Conservation (phyloP, 495 filamentous ascomycete genomes). For the Staphylotrichum longicolle region DNA sequence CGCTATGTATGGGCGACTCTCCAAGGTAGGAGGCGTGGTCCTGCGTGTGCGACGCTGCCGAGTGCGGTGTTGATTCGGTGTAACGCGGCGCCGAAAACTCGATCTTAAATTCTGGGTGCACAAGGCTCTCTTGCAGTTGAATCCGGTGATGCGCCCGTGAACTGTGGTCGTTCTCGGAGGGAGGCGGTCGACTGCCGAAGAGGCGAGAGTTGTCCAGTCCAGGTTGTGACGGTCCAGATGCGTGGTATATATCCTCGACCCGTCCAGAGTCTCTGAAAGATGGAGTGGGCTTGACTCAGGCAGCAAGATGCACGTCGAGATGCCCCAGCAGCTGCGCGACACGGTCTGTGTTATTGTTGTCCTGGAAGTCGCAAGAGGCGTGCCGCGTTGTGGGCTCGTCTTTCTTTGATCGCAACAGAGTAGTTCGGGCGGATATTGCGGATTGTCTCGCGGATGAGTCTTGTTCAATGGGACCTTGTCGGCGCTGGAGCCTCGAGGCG, state of each 20-base stretch:
- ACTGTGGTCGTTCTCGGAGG: background rate
- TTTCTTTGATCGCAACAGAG: background rate
- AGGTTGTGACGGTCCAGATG: background rate
- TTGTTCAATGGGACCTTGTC: conserved; percentile 13
- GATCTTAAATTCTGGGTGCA: background rate
- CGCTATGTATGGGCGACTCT: background rate
- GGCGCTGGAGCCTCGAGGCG: conserved; percentile 18
- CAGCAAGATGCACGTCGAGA: background rate
- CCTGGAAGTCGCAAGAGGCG: background rate
- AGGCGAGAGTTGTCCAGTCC: background rate
- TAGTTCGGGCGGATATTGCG: background rate
- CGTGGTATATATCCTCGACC: conserved; percentile 18
- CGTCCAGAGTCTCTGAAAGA: background rate
- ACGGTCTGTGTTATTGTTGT: background rate
- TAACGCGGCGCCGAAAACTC: background rate
- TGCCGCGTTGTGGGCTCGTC: background rate
- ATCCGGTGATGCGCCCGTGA: background rate
- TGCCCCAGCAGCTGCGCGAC: background rate
- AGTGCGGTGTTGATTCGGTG: background rate
- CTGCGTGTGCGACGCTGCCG: background rate
- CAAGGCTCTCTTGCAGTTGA: background rate
- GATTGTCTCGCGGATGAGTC: conserved; percentile 13
- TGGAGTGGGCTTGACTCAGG: background rate
- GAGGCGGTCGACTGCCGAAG: background rate
- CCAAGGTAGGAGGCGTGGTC: background rate